Evolutionary conservation across 2,329 filamentous ascomycete genomes (phyloP), one percentile per base, ranked within the genome.

Genomic region (Seiridium cupressi): DNA sequence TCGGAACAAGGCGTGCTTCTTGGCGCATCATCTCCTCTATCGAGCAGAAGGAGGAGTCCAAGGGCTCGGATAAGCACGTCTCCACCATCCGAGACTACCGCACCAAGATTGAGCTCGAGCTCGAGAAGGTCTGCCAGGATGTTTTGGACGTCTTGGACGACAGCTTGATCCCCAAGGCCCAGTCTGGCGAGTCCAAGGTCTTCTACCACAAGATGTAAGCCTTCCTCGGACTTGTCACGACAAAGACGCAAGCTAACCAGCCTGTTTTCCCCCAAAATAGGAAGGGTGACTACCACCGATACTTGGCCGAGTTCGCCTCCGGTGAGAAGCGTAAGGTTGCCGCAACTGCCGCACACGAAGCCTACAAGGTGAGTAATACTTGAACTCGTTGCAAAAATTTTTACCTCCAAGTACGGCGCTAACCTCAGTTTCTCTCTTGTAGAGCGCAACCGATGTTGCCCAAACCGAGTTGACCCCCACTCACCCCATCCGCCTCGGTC

Each of bases 1-100:
- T 99, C 73, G 94, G 95, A 74, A 96, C 95, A 76, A 90, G 94
- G 80, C 94, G 95, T 88, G 94, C 94, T 76, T 97, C 93, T 73
- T 99, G 94, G 94, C 89, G 94, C 83, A 98, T 99, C 82, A 96
- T 99, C 82, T 96, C 93, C 77, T 98, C 95, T 77, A 98, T 99
- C 81, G 94, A 98, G 85, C 94, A 98, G 83, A 98, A 98, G 89
- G 94, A 98, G 85, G 94, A 98, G 84, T 95, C 93, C 77, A 98
- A 97, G 89, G 94, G 94, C 76, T 92, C 90, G 69, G 92, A 96
- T 75, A 94, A 95, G 86, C 94, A 98, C 80, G 92, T 97, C 73
- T 78, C 83, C 72, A 93, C 91, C 80, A 98, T 98, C 83, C 91
- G 91, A 78, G 93, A 97, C 66, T 98, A 98, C 86, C 94, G 94